Conservation (phyloP, 495 filamentous ascomycete genomes). For the Trypethelium eluteriae region DNA sequence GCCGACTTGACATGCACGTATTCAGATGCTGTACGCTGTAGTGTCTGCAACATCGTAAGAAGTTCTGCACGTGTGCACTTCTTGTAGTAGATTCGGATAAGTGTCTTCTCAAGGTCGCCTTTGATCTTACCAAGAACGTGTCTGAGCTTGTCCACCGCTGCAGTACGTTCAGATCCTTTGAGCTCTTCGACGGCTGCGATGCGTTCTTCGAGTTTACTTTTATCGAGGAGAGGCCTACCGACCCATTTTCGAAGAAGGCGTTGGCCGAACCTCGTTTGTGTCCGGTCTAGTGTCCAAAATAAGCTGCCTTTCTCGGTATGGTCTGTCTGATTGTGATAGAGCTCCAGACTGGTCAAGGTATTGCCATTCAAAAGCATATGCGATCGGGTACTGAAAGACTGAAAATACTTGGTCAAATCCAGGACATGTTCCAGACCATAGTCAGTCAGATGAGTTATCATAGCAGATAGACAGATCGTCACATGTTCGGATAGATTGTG, state of each 20-base stretch:
- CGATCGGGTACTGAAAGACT: constrained; percentile 86
- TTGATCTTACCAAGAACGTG: constrained; percentile 61
- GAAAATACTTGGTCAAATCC: constrained; percentile 93
- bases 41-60: constrained; percentile 70
- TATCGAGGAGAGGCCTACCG: constrained; percentile 80
- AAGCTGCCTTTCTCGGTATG: constrained; percentile 78
- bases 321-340: constrained; percentile 94
- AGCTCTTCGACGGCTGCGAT: constrained; percentile 85
- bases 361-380: constrained; percentile 98
- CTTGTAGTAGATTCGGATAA: constrained; percentile 89
- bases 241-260: constrained; percentile 91
- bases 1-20: constrained; percentile 59
- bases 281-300: constrained; percentile 93
- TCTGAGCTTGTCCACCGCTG: constrained; percentile 64
- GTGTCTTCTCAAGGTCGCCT: constrained; percentile 78
- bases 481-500: constrained; percentile 76
- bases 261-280: constrained; percentile 81
- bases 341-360: constrained; percentile 85
- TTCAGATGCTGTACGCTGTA: constrained; percentile 71
- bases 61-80: constrained; percentile 85
- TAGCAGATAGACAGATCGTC: constrained; percentile 86
- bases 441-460: constrained; percentile 90
- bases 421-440: constrained; percentile 96
- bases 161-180: constrained; percentile 54
- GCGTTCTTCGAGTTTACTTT: constrained; percentile 67